Evolutionary conservation across 1,284 basidiomycete genomes (phyloP).

Genomic region (Puccinia novopanici): DNA sequence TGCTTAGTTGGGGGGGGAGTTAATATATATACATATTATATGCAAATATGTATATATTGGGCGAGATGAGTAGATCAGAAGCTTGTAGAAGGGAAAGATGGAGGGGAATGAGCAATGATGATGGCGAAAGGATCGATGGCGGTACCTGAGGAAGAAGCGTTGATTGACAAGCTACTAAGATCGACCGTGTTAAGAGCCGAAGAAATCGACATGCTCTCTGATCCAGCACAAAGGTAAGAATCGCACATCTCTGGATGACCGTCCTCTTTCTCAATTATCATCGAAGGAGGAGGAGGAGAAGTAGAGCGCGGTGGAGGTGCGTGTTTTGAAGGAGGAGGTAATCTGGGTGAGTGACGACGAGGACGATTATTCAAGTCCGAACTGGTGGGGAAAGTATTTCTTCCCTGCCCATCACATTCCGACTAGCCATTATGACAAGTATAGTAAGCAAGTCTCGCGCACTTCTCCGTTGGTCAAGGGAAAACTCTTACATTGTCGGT

Average conservation of each 20-base stretch:
- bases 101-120: constrained; percentile 7
- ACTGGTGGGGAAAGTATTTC: not conserved
- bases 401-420: not conserved
- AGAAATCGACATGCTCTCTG: not conserved
- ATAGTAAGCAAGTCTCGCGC: not conserved
- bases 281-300: no score
- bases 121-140: constrained; percentile 19
- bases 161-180: constrained; percentile 2
- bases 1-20: not conserved
- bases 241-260: not conserved
- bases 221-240: no score
- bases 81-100: not conserved
- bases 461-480: not conserved
- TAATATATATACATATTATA: no score
- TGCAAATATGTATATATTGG: no score
- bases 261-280: not conserved
- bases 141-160: constrained; percentile 17
- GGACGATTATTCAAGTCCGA: not conserved
- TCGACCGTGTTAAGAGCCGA: not conserved
- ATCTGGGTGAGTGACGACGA: constrained; percentile 15
- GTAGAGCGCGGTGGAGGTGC: not conserved
- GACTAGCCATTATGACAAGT: not conserved
- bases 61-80: not conserved
- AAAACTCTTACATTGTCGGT: not conserved
- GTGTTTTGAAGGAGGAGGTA: not conserved